phyloP scores from a whole-genome alignment of 352 stramenopile species.

The Phytophthora colocasiae region DNA sequence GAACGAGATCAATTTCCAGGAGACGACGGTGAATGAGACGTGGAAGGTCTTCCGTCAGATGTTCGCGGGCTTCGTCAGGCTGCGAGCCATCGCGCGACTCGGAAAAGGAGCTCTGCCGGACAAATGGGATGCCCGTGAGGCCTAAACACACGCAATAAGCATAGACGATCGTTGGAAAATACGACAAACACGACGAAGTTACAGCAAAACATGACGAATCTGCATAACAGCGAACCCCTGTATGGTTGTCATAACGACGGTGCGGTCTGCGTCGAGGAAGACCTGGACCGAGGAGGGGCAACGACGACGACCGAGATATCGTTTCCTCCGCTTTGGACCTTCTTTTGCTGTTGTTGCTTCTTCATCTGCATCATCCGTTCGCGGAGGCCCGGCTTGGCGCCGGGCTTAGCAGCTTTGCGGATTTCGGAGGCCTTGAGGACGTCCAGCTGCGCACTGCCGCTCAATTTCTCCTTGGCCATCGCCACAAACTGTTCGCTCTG shows the following conservation, averaged over 20 bases:
- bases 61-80: constrained; percentile 62
- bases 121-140: constrained; percentile 39
- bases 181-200: constrained; percentile 26
- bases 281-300: constrained; percentile 20
- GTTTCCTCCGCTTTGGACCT: constrained; percentile 36
- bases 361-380: constrained; percentile 67
- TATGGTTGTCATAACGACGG: constrained; percentile 40
- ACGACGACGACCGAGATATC: constrained; percentile 39
- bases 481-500: constrained; percentile 63
- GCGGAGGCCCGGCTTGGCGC: constrained; percentile 56
- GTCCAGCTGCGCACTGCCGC: constrained; percentile 58
- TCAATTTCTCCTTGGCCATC: constrained; percentile 67
- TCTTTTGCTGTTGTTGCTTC: constrained; percentile 48
- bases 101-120: constrained; percentile 71
- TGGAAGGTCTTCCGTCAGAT: constrained; percentile 83
- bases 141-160: neutral
- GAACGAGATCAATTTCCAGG: constrained; percentile 46
- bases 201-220: constrained; percentile 32
- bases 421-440: constrained; percentile 67
- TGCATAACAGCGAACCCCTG: constrained; percentile 30
- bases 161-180: neutral
- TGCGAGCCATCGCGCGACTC: constrained; percentile 56
- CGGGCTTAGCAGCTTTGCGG: constrained; percentile 44
- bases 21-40: constrained; percentile 63
- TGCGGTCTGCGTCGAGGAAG: constrained; percentile 23